Percentiles rank a stretch among this genome's conserved stretches.
Conservation (phyloP, 179 eudicot genomes). For the Vitellaria paradoxa region DNA sequence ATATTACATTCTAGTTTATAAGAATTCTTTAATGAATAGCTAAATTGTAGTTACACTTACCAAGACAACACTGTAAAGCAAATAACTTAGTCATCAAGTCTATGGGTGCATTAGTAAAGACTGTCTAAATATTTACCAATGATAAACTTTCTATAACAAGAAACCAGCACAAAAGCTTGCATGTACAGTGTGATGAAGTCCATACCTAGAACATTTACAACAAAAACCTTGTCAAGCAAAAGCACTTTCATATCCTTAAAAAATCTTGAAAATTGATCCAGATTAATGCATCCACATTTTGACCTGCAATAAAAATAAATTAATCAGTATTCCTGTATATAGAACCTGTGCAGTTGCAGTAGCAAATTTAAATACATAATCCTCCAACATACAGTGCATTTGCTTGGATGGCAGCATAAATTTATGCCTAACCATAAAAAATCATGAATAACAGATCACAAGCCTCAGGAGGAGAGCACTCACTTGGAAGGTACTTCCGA, state of each 20-base stretch:
- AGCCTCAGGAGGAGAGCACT: background rate
- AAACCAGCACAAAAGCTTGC: conserved; percentile 7
- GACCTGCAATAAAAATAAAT: conserved; percentile 36
- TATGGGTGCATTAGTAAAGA: background rate
- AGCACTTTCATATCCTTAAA: conserved; percentile 64
- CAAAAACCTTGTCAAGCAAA: conserved; percentile 60
- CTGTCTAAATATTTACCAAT: background rate
- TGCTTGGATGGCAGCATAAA: background rate
- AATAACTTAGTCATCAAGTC: background rate
- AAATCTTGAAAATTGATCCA: conserved; percentile 42
- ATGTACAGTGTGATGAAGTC: background rate
- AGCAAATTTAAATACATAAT: background rate
- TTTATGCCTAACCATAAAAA: background rate
- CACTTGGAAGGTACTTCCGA: conserved; percentile 25
- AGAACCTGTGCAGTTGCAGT: background rate
- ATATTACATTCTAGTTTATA: background rate
- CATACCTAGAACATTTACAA: conserved; percentile 87
- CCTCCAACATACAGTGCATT: background rate
- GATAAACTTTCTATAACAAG: background rate
- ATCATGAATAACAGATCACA: background rate
- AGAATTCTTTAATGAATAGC: background rate
- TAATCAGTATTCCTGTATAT: background rate
- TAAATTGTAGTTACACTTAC: background rate
- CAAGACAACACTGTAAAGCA: background rate
- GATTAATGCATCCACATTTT: conserved; percentile 18